Conservation (phyloP, 2,329 filamentous ascomycete genomes). For the Lecanicillium sp. region DNA sequence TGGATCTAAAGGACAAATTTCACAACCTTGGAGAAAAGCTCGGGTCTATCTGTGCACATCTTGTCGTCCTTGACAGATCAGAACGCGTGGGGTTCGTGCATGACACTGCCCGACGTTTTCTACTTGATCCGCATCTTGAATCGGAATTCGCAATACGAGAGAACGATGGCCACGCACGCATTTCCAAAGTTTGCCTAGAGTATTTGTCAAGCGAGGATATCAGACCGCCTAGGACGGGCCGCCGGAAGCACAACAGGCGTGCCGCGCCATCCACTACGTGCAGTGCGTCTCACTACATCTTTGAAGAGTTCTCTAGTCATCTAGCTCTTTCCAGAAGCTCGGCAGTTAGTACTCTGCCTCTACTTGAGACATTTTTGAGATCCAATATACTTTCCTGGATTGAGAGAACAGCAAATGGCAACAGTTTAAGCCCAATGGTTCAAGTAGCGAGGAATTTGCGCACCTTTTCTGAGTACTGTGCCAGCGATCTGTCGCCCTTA, state of each 20-base stretch:
- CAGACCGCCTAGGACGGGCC: conserved; percentile 20
- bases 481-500: background rate
- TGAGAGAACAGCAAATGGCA: conserved; percentile 16
- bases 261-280: conserved; percentile 6
- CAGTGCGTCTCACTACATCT: conserved; percentile 21
- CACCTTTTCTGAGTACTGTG: background rate
- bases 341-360: conserved; percentile 14
- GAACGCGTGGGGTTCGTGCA: conserved; percentile 27
- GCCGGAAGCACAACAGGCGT: conserved; percentile 9
- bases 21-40: conserved; percentile 18
- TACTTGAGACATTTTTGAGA: conserved; percentile 19
- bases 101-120: conserved; percentile 26
- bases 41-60: conserved; percentile 23
- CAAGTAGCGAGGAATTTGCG: conserved; percentile 1
- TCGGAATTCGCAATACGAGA: conserved; percentile 23
- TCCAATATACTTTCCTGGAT: conserved; percentile 28
- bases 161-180: conserved; percentile 19
- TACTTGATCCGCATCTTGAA: conserved; percentile 14
- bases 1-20: conserved; percentile 23
- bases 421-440: conserved; percentile 3
- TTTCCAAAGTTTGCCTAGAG: conserved; percentile 24
- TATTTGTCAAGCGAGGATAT: conserved; percentile 25
- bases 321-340: conserved; percentile 17
- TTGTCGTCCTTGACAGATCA: conserved; percentile 25
- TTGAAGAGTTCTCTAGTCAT: conserved; percentile 24